Percentiles rank a stretch among this genome's conserved stretches.
Evolutionary conservation across 768 basidiomycete species (phyloP).

Genomic region (Tephrocybe sp.): DNA sequence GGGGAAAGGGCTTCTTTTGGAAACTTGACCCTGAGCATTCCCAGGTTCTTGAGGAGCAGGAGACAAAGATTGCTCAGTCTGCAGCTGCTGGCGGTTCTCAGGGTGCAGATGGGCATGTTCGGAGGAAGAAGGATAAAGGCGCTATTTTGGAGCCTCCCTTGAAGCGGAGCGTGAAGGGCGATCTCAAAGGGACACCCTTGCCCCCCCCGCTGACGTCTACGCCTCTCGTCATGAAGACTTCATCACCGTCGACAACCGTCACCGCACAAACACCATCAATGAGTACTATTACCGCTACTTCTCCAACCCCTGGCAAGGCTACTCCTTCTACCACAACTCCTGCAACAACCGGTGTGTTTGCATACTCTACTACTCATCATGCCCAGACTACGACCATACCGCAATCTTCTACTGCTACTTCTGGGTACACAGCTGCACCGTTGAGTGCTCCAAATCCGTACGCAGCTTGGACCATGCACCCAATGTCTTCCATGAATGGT

Average conservation of each 20-base stretch:
- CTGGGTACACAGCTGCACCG: slow-evolving; percentile 23
- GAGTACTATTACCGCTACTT: slow-evolving; percentile 15
- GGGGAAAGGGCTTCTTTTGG: slow-evolving; percentile 94
- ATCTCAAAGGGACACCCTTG: slow-evolving; percentile 50
- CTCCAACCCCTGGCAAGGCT: slow-evolving; percentile 19
- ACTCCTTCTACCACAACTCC: slow-evolving; percentile 20
- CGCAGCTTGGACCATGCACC: slow-evolving; percentile 34
- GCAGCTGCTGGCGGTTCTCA: slow-evolving; percentile 26
- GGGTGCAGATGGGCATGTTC: slow-evolving; percentile 26
- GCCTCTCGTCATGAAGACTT: slow-evolving; percentile 51
- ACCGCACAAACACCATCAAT: slow-evolving; percentile 22
- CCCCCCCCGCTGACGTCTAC: slow-evolving; percentile 70
- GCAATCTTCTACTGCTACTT: slow-evolving; percentile 22
- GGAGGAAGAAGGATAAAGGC: slow-evolving; percentile 60
- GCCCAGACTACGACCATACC: slow-evolving; percentile 20
- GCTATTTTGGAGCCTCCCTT: slow-evolving; percentile 56
- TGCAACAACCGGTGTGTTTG: slow-evolving; percentile 39
- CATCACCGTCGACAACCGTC: slow-evolving; percentile 15
- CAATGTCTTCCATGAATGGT: slow-evolving; percentile 17
- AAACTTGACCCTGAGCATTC: slow-evolving; percentile 76
- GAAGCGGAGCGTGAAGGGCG: slow-evolving; percentile 69
- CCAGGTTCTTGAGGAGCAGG: slow-evolving; percentile 69
- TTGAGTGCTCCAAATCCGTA: slow-evolving; percentile 35
- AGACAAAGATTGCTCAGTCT: slow-evolving; percentile 46
- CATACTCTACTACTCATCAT: slow-evolving; percentile 35